These are phyloP conservation scores for Sporothrix dimorphospora DNA, from an alignment of 2,329 filamentous ascomycete species.

Conservation along the genomic window DNA sequence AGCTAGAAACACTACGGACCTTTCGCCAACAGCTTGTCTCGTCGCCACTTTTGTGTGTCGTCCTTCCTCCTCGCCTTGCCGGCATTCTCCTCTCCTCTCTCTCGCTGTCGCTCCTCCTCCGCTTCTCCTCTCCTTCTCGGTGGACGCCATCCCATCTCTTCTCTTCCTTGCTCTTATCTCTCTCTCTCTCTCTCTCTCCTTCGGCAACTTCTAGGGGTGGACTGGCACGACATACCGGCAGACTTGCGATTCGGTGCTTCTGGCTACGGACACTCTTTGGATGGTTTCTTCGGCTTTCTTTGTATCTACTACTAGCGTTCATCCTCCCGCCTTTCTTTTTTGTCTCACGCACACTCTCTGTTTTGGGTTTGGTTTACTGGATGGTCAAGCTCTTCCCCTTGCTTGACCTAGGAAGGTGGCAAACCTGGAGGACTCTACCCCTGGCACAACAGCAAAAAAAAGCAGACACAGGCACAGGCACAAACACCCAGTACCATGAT, in stretches of 20 bases:
- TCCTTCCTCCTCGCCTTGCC: conserved; percentile 21
- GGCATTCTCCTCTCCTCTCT: background rate
- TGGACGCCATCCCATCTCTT: background rate
- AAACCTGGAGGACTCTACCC: conserved; percentile 15
- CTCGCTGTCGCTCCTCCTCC: background rate
- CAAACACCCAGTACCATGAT: background rate
- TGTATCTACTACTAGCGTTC: conserved; percentile 1
- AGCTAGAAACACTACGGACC: conserved; percentile 21
- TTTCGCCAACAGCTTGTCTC: background rate
- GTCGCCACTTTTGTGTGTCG: conserved; percentile 19
- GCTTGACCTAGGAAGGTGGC: conserved; percentile 14
- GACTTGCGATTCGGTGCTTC: conserved; percentile 16
- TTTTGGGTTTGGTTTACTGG: conserved; percentile 23
- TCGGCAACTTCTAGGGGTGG: conserved; percentile 18
- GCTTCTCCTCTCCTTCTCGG: background rate
- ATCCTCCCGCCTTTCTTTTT: background rate
- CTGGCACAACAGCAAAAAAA: background rate
- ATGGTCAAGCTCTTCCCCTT: conserved; percentile 9
- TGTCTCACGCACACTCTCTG: background rate
- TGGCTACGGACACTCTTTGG: conserved; percentile 22
- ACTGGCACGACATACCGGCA: conserved; percentile 3
- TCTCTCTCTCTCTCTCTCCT: background rate
- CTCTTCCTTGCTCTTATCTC: background rate
- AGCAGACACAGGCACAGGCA: background rate
- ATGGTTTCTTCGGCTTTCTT: background rate